Evolutionary conservation across 2,329 filamentous ascomycete species (phyloP), one percentile per base, ranked within the genome.

Genomic region (Fulvia fulva): DNA sequence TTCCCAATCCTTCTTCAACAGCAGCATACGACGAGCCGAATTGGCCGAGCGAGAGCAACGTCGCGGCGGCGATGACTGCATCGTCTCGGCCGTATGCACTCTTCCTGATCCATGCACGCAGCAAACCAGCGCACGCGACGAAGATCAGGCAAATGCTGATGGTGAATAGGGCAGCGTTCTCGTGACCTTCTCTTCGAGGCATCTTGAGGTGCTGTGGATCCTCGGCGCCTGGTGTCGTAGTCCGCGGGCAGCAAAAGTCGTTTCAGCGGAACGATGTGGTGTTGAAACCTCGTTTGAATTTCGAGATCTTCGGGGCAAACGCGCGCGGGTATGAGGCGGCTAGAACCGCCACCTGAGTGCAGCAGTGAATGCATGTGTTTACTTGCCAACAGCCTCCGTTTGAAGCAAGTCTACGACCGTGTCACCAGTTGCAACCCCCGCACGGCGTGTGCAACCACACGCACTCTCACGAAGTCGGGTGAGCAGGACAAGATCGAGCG

Each of bases 121-220:
- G 57, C 7, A 66, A 53, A 23, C 65, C 68, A 41, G 71, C 65
- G 62, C 64, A 68, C 11, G 69, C 55, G 25, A 66, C 70, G 51
- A 71, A 71, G 37, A 64, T 64, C 28, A 72, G 63, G 55, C 68
- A 70, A n/a, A 72, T 63, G 53, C 66, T 70, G 58, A 70, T 63
- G 21, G 68, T 65, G 44, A 71, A 68, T 37, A 61, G 67, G 58
- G 68, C 54, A 3, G 63, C 62, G 32, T 69, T 65, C 52, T 63
- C 55, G 56, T 65, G 67, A 23, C 67, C 68, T 45, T 67, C 55
- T 34, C 62, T 62, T 28, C 55, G 60, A 44, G 66, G 63, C 66
- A 68, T 67, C 21, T 28, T 49, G 28, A 19, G 25, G 22, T 22
- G 55, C n/a, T 23, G 47, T 25, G 34, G 50, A 28, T 21, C 28